Evolutionary conservation across 78 protist species (phyloP).

Genomic region (Dictyostelium purpureum): DNA sequence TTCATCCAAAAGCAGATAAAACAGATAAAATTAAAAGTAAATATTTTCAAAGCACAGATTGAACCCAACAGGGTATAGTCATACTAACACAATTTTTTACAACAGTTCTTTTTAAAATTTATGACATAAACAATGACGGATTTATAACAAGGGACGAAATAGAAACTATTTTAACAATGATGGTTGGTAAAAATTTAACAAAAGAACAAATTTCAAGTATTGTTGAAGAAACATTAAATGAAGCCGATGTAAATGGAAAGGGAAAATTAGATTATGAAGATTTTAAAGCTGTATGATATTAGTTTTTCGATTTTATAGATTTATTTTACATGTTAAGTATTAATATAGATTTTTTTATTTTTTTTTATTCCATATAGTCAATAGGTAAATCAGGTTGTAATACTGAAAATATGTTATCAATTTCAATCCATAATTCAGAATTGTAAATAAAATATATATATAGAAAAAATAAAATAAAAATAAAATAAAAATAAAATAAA

Average conservation of each 20-base stretch:
- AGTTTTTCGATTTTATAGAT: no score
- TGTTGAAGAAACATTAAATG: slow-evolving; percentile 82
- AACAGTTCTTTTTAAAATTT: slow-evolving; percentile 69
- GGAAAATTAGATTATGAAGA: slow-evolving; percentile 81
- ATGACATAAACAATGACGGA: slow-evolving; percentile 83
- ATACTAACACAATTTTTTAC: neutral
- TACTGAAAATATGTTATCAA: slow-evolving; percentile 22
- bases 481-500: no score
- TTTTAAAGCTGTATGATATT: slow-evolving; percentile 53
- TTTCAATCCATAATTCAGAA: slow-evolving; percentile 11
- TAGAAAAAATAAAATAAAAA: neutral
- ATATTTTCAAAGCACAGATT: no score
- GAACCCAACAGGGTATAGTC: neutral
- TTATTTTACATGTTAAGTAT: neutral
- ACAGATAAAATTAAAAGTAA: slow-evolving; percentile 77
- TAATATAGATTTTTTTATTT: neutral
- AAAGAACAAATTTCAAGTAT: slow-evolving; percentile 64
- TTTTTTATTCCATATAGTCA: neutral
- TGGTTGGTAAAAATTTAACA: slow-evolving; percentile 80
- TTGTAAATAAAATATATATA: neutral
- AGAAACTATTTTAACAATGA: slow-evolving; percentile 62
- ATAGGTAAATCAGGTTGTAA: neutral
- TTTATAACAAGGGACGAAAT: slow-evolving; percentile 72
- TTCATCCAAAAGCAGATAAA: slow-evolving; percentile 71
- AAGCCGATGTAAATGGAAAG: slow-evolving; percentile 72